Evolutionary conservation across 495 filamentous ascomycete species (phyloP), one percentile per base, ranked within the genome.

Genomic region (Daldinia loculata): DNA sequence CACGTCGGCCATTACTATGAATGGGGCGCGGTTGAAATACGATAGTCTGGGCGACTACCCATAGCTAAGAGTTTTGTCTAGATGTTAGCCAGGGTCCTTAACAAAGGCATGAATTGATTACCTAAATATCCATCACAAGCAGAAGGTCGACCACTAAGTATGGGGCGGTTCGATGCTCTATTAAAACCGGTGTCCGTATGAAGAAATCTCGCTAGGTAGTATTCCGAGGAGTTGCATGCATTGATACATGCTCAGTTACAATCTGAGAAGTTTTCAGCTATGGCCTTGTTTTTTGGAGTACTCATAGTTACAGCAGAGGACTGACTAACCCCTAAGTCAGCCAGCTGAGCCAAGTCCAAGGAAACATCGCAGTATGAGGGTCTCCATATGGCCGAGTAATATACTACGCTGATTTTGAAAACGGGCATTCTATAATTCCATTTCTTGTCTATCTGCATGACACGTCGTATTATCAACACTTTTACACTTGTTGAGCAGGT

Each of bases 151-250:
- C 43, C 19, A 11, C 3, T 11, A 48, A 3, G 4, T 48, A 24
- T 14, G 9, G 43, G 3, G 12, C 24, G 43, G 43, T 24, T 48
- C 2, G 43, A 11, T 22, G 7, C 9, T 48, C 3, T 19, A 19
- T 48, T 6, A 48, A 22, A 17, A 48, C 9, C 43, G 19, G 19
- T 24, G 43, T 30, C 29, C 29, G 5, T 27, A 30, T 53, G 26
- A 53, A 30, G 51, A 19, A 27, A 53, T 30, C 51, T 53, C 29
- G 15, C 19, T 48, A 48, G 43, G 29, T 53, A 27, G 15, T 24
- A 53, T 53, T 53, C 29, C 51, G 51, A 53, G 17, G 12, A 53
- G 51, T 53, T 14, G 14, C n/a, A 30, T 53, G 50, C 27, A n/a
- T 53, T 24, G 19, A 48, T 24, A 29, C 7, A 29, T 30, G 14